A percentile compares a stretch with the other conserved stretches of the same genome.
phyloP scores from a whole-genome alignment of 305 asterid species.

The Rubia balearica region DNA sequence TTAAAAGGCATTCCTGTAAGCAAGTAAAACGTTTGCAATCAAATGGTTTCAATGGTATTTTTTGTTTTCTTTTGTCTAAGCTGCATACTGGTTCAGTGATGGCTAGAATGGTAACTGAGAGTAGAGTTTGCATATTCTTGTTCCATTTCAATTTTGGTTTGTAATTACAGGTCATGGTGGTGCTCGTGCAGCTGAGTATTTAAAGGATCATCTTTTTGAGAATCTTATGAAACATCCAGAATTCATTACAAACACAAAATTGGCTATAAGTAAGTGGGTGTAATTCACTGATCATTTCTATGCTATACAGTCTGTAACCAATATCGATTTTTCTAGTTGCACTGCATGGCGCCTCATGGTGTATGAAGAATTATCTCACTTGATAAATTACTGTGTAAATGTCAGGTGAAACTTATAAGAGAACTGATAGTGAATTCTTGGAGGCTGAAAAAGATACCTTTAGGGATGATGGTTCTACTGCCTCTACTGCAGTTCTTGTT shows the following conservation, averaged over 20 bases:
- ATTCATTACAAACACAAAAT: conserved; percentile 53
- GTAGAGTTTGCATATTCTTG: not conserved
- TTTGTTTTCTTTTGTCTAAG: not conserved
- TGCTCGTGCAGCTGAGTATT: conserved; percentile 89
- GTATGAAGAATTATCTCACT: not conserved
- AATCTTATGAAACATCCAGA: conserved; percentile 83
- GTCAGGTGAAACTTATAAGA: conserved; percentile 81
- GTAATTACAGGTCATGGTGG: conserved; percentile 87
- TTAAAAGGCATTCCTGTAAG: not conserved
- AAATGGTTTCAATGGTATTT: not conserved
- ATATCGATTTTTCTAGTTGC: not conserved
- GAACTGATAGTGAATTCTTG: conserved; percentile 75
- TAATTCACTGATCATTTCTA: not conserved
- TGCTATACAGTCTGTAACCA: not conserved
- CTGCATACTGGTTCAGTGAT: not conserved
- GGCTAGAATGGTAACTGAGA: not conserved
- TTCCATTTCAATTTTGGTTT: conserved; percentile 12
- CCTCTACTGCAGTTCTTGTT: conserved; percentile 77
- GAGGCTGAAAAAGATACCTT: conserved; percentile 86
- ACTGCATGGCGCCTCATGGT: conserved; percentile 1
- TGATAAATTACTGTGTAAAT: not conserved
- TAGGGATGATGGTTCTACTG: conserved; percentile 99
- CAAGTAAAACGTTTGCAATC: not conserved
- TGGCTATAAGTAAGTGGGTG: conserved; percentile 82
- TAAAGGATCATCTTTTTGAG: conserved; percentile 87